Percentiles rank a stretch among this genome's conserved stretches.
Evolutionary conservation across 352 stramenopile genomes (phyloP).

Genomic region (Thalassiosira mediterranea): DNA sequence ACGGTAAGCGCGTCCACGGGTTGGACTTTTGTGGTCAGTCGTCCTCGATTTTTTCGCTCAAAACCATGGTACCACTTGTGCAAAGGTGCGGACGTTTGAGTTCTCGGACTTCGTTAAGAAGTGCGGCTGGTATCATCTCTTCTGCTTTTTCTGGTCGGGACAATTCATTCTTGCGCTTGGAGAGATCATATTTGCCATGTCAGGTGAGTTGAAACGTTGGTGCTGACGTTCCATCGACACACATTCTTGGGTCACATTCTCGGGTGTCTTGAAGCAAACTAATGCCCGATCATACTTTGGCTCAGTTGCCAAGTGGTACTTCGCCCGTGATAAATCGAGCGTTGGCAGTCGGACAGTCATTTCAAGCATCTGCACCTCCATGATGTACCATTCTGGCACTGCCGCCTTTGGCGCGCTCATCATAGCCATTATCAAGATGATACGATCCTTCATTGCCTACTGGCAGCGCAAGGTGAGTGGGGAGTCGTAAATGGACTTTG

Average conservation of each 20-base stretch:
- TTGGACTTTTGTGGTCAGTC: no score
- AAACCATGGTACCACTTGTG: no score
- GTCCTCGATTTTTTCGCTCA: no score
- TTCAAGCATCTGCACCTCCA: slow-evolving; percentile 57
- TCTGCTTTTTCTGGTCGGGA: slow-evolving; percentile 95
- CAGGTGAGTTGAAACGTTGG: slow-evolving; percentile 75
- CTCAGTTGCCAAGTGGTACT: slow-evolving; percentile 82
- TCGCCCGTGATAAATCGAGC: slow-evolving; percentile 85
- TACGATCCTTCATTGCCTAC: slow-evolving; percentile 91
- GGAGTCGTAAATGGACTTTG: no score
- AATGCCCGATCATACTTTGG: no score
- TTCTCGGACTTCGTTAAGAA: slow-evolving; percentile 60
- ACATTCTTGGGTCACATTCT: slow-evolving; percentile 9
- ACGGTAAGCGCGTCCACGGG: no score
- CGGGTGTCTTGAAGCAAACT: no score
- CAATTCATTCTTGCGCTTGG: slow-evolving; percentile 95
- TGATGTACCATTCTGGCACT: slow-evolving; percentile 92
- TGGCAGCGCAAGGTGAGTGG: slow-evolving; percentile 92
- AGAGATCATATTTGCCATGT: slow-evolving; percentile 92
- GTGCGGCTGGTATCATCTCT: slow-evolving; percentile 87
- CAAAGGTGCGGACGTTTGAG: slow-evolving; percentile 47
- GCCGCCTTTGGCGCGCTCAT: slow-evolving; percentile 95
- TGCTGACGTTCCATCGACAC: no score
- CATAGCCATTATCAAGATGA: slow-evolving; percentile 95
- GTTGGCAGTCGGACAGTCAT: slow-evolving; percentile 75